These are phyloP conservation scores for Pouteria campechiana DNA, from an alignment of 179 eudicot genomes.

Conservation along the genomic window DNA sequence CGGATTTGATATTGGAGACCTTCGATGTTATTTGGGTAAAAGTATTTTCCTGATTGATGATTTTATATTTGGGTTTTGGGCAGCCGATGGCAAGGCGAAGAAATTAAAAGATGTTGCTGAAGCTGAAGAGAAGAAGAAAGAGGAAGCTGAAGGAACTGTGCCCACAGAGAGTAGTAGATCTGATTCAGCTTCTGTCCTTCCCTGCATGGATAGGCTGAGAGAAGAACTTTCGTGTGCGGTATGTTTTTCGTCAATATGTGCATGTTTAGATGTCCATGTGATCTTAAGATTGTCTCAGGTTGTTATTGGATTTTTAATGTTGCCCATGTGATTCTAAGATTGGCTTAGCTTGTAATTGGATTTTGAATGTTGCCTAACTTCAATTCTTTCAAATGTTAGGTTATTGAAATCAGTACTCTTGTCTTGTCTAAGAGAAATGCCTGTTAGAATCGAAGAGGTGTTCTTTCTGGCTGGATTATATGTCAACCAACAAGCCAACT, in stretches of 20 bases:
- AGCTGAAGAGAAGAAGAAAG: slow-evolving; percentile 15
- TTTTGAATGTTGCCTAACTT: no score
- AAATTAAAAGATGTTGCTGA: slow-evolving; percentile 10
- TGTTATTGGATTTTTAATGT: neutral
- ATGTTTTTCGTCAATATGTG: no score
- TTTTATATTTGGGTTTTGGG: neutral
- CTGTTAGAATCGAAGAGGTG: no score
- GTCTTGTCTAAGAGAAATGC: no score
- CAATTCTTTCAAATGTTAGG: no score
- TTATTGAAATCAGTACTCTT: no score
- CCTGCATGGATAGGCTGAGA: slow-evolving; percentile 61
- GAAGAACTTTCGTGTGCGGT: slow-evolving; percentile 95
- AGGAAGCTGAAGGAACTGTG: slow-evolving; percentile 4
- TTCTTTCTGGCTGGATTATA: no score
- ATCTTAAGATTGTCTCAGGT: slow-evolving; percentile 8
- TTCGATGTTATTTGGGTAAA: no score
- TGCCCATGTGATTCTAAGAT: neutral
- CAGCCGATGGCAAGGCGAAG: slow-evolving; percentile 21
- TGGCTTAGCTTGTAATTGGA: no score
- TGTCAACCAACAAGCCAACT: no score
- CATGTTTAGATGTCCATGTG: no score
- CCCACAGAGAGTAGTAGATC: slow-evolving; percentile 11
- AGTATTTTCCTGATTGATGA: neutral
- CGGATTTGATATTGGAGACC: neutral
- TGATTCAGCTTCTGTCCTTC: slow-evolving; percentile 24